phyloP scores from a whole-genome alignment of 352 stramenopile genomes.

The Phytopythium vexans region DNA sequence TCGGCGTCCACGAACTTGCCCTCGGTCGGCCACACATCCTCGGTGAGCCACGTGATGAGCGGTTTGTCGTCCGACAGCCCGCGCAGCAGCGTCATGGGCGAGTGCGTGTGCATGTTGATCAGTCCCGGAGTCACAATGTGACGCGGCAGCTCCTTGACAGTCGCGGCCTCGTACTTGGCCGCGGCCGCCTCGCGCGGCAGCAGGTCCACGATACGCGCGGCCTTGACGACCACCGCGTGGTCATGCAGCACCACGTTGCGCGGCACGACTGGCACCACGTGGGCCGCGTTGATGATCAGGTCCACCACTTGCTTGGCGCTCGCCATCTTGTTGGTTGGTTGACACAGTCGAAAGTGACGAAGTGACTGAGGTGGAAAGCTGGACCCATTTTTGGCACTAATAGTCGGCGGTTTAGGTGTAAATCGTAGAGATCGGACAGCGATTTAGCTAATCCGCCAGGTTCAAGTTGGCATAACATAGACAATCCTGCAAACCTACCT shows the following conservation, averaged over 20 bases:
- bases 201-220: slow-evolving; percentile 72
- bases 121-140: slow-evolving; percentile 85
- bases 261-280: slow-evolving; percentile 82
- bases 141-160: slow-evolving; percentile 41
- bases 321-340: slow-evolving; percentile 12
- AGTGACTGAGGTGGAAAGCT: no score
- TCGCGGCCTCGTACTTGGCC: slow-evolving; percentile 38
- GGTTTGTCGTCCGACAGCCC: slow-evolving; percentile 86
- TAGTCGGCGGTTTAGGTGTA: no score
- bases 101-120: slow-evolving; percentile 87
- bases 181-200: slow-evolving; percentile 52
- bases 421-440: no score
- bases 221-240: slow-evolving; percentile 70
- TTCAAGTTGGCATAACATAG: no score
- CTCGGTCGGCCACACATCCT: slow-evolving; percentile 88
- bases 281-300: slow-evolving; percentile 70
- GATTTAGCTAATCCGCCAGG: no score
- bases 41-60: slow-evolving; percentile 75
- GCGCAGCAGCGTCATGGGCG: slow-evolving; percentile 82
- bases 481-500: no score
- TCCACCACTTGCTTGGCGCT: slow-evolving; percentile 37
- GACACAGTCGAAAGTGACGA: background rate
- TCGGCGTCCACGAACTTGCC: slow-evolving; percentile 64
- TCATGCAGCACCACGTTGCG: slow-evolving; percentile 64
- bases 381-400: no score